A percentile compares a stretch with the other conserved stretches of the same genome.
Evolutionary conservation across 441 rosid genomes (phyloP).

Genomic region (Viola pubescens): DNA sequence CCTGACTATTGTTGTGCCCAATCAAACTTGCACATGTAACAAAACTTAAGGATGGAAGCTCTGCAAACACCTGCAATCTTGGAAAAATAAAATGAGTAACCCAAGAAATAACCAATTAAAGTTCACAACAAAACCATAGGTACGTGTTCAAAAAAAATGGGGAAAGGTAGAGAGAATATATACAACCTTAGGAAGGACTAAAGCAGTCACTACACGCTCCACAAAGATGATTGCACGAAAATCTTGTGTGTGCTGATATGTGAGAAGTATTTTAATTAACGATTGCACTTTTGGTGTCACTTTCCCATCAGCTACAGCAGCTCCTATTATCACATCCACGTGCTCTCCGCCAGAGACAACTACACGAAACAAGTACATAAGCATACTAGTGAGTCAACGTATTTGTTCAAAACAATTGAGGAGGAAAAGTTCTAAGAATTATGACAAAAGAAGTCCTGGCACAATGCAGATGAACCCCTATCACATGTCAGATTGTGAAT

Average conservation of each 20-base stretch:
- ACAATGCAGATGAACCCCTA: no score
- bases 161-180: background rate
- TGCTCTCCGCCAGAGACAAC: constrained; percentile 99
- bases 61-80: constrained; percentile 67
- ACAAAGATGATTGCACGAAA: constrained; percentile 99
- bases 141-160: background rate
- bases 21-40: constrained; percentile 89
- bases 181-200: constrained; percentile 96
- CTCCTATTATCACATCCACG: constrained; percentile 89
- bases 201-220: constrained; percentile 95
- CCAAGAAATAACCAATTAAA: constrained; percentile 1
- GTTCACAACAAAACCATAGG: constrained; percentile 2
- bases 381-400: constrained; percentile 6
- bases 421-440: no score
- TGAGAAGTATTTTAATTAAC: constrained; percentile 72
- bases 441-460: no score
- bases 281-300: constrained; percentile 99
- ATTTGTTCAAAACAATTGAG: background rate
- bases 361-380: constrained; percentile 27
- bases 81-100: constrained; percentile 13
- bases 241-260: constrained; percentile 86
- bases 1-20: constrained; percentile 96
- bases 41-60: constrained; percentile 90
- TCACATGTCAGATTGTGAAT: no score
- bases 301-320: constrained; percentile 99